Base-by-base conservation (phyloP, 2,329 filamentous ascomycete genomes). In the Samsoniella hepiali region DNA sequence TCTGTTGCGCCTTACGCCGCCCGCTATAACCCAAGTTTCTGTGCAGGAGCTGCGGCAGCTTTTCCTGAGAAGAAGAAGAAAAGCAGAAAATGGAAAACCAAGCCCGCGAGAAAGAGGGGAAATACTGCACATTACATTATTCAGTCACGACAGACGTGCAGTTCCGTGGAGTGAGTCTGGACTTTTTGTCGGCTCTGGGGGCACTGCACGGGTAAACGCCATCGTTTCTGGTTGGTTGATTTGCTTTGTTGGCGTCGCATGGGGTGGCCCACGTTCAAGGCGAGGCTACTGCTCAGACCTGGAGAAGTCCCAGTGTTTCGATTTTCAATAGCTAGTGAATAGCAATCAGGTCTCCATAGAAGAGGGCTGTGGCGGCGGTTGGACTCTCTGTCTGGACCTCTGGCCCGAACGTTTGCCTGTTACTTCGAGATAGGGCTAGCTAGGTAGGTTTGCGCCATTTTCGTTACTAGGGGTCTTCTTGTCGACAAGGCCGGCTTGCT, bases 401-500 rank as follows among this genome's bases (percentile, higher is more conserved):
- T 22, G 42, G n/a, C 5, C 44, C 17, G 38, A 13, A 27, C 22
- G 22, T 31, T 15, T 22, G 15, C 29, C 31, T 38, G 42, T 22
- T 27, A 42, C 56, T 40, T 40, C 45, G 27, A 11, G 15, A 40
- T 51, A 59, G 45, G 57, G 57, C 57, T 59, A 22, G 22, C 22
- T 22, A 22, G 22, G 22, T 22, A 22, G 57, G 44, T 31, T 59
- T 59, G 56, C 56, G 58, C 34, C 47, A 60, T 50, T 60, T 51
- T 22, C 22, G 58, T 34, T n/a, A 7, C 31, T 32, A 31, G 11
- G 38, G 40, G 38, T 22, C 36, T 17, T 45, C 15, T 17, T 47
- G 22, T 22, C 22, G 22, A 22, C 22, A 22, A 22, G 22, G 22
- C 22, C 22, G 22, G 22, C 22, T 6, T 11, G 29, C 40, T 13